phyloP scores from a whole-genome alignment of 495 filamentous ascomycete genomes.

The Ramalina intermedia region DNA sequence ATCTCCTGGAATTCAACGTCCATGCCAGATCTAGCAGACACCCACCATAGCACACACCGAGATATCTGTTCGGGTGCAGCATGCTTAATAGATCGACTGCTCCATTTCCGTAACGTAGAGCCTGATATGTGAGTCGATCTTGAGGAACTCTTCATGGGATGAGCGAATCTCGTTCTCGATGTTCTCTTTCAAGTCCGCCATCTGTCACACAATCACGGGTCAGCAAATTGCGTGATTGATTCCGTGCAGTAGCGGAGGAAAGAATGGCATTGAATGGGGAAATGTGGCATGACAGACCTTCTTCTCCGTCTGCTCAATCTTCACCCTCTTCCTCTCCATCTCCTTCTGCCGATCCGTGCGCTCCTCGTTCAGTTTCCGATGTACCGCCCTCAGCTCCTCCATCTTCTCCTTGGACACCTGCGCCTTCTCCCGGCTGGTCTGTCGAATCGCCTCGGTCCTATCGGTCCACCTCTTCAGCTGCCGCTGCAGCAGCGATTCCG shows the following conservation, averaged over 20 bases:
- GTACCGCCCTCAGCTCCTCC: slow-evolving; percentile 73
- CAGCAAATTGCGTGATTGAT: not conserved
- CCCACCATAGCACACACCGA: too few species aligned
- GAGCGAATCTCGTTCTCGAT: slow-evolving; percentile 83
- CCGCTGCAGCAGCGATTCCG: slow-evolving; percentile 66
- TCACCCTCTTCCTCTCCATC: slow-evolving; percentile 76
- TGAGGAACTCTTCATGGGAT: slow-evolving; percentile 83
- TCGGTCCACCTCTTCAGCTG: slow-evolving; percentile 74
- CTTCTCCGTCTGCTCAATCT: slow-evolving; percentile 96
- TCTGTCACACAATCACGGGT: slow-evolving; percentile 42
- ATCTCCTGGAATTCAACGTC: too few species aligned
- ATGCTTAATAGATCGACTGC: slow-evolving; percentile 33
- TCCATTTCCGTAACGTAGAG: slow-evolving; percentile 99
- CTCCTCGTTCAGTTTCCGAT: slow-evolving; percentile 72
- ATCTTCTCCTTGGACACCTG: slow-evolving; percentile 67
- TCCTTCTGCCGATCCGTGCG: slow-evolving; percentile 69
- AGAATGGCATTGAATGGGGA: not conserved
- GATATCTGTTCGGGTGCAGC: too few species aligned
- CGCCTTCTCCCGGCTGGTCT: slow-evolving; percentile 66
- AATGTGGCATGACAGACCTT: slow-evolving; percentile 46
- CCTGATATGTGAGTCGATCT: slow-evolving; percentile 92
- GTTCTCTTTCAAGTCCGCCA: slow-evolving; percentile 92
- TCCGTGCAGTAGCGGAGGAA: not conserved
- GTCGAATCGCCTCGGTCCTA: slow-evolving; percentile 65
- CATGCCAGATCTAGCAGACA: too few species aligned